A percentile compares a stretch with the other conserved stretches of the same genome.
Evolutionary conservation across 2,329 filamentous ascomycete genomes (phyloP).

Genomic region (Volutella citrinella): DNA sequence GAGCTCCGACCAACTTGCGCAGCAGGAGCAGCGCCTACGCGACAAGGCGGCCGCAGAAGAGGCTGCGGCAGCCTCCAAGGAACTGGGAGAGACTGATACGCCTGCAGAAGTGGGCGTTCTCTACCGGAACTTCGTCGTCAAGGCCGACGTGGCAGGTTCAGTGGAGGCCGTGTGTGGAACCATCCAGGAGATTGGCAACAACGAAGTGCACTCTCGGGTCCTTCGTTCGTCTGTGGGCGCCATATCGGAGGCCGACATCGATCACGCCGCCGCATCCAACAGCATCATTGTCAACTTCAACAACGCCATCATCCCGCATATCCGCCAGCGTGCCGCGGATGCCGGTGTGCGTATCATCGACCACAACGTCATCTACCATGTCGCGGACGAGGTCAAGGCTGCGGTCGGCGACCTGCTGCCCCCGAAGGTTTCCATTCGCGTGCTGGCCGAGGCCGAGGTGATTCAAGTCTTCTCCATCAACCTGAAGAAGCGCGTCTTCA

Average conservation of each 20-base stretch:
- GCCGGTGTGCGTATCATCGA: constrained; percentile 76
- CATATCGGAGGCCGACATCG: constrained; percentile 82
- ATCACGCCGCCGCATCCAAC: constrained; percentile 75
- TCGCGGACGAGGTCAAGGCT: constrained; percentile 69
- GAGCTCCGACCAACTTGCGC: constrained; percentile 77
- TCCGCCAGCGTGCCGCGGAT: constrained; percentile 66
- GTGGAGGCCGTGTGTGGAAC: constrained; percentile 84
- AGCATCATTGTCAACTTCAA: constrained; percentile 88
- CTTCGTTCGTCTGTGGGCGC: constrained; percentile 75
- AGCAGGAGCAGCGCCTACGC: constrained; percentile 61
- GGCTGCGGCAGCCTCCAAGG: constrained; percentile 32
- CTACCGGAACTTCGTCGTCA: constrained; percentile 78
- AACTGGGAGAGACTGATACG: constrained; percentile 35
- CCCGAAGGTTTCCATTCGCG: constrained; percentile 63
- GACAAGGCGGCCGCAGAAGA: constrained; percentile 46
- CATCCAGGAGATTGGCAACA: constrained; percentile 75
- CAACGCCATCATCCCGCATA: constrained; percentile 61
- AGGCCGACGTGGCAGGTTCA: constrained; percentile 89
- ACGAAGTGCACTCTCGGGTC: constrained; percentile 75
- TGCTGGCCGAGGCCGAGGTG: constrained; percentile 86
- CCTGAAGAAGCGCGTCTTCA: constrained; percentile 64
- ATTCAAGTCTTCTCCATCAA: constrained; percentile 82
- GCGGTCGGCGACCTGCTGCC: constrained; percentile 68
- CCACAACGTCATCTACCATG: constrained; percentile 81
- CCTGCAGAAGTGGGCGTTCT: constrained; percentile 40